Evolutionary conservation across 2,329 filamentous ascomycete species (phyloP).

Genomic region (Sclerotinia glacialis): DNA sequence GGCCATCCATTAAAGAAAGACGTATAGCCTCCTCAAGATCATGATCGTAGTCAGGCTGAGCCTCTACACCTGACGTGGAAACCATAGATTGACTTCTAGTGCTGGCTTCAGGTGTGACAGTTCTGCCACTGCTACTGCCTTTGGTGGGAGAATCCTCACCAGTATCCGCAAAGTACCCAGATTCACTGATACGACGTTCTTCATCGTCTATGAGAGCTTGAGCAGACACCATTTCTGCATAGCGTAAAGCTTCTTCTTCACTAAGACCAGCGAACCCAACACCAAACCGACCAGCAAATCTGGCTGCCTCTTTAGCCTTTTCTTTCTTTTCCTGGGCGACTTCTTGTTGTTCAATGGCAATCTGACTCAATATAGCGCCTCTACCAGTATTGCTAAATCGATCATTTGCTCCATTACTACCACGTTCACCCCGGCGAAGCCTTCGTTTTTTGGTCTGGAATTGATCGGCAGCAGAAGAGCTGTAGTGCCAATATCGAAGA

Average conservation of each 20-base stretch:
- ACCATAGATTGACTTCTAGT: conserved; percentile 42
- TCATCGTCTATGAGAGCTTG: conserved; percentile 58
- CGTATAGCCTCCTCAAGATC: conserved; percentile 64
- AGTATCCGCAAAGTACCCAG: conserved; percentile 50
- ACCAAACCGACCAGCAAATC: conserved; percentile 77
- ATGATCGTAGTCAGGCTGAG: conserved; percentile 52
- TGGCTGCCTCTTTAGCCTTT: conserved; percentile 63
- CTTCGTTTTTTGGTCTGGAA: conserved; percentile 76
- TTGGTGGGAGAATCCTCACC: conserved; percentile 40
- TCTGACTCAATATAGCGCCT: conserved; percentile 74
- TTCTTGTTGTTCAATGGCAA: conserved; percentile 80
- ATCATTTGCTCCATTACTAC: conserved; percentile 56
- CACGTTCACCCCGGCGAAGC: conserved; percentile 59
- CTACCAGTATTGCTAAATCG: conserved; percentile 61
- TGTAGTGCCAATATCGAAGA: conserved; percentile 91
- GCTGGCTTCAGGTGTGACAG: conserved; percentile 56
- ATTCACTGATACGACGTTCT: conserved; percentile 52
- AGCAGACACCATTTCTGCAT: conserved; percentile 64
- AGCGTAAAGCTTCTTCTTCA: conserved; percentile 63
- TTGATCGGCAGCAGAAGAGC: conserved; percentile 71
- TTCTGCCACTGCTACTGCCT: conserved; percentile 42
- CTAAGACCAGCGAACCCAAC: conserved; percentile 68
- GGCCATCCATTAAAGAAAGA: conserved; percentile 57
- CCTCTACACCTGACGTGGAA: conserved; percentile 33
- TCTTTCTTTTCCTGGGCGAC: conserved; percentile 70